Evolutionary conservation across 345 rosid species (phyloP).

Genomic region (Triadica sebifera): DNA sequence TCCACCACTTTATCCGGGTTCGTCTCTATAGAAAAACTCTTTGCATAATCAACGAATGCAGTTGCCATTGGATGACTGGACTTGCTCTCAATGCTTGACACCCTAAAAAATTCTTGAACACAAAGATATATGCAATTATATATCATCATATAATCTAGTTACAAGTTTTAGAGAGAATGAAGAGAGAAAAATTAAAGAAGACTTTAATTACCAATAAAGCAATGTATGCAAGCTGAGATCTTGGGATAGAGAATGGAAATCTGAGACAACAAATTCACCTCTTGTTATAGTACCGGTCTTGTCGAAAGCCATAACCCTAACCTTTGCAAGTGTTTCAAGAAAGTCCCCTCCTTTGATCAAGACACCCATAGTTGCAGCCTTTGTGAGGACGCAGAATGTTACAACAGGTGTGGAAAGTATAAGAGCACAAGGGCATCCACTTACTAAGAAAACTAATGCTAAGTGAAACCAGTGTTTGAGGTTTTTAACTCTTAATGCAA

Average conservation of each 20-base stretch:
- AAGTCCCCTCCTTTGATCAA: constrained; percentile 78
- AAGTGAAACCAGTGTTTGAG: constrained; percentile 61
- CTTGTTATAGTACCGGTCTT: constrained; percentile 90
- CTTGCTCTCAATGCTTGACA: constrained; percentile 84
- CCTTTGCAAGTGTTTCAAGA: constrained; percentile 75
- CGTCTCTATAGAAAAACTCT: constrained; percentile 55
- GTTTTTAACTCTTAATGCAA: constrained; percentile 39
- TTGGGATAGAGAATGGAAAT: constrained; percentile 45
- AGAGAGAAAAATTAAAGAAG: background rate
- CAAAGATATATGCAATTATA: too few species aligned
- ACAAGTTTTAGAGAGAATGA: too few species aligned
- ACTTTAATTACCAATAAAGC: constrained; percentile 57
- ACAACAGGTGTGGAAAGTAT: constrained; percentile 92
- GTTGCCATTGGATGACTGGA: constrained; percentile 95
- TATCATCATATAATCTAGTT: too few species aligned
- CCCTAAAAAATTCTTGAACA: constrained; percentile 45
- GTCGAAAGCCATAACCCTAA: constrained; percentile 72
- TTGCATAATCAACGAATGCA: constrained; percentile 64
- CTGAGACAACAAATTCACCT: constrained; percentile 78
- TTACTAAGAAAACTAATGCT: constrained; percentile 81
- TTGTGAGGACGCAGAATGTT: constrained; percentile 83
- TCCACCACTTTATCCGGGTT: constrained; percentile 66
- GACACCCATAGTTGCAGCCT: constrained; percentile 81
- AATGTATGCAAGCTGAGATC: constrained; percentile 45
- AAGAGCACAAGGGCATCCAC: constrained; percentile 93